Evolutionary conservation across 2,329 filamentous ascomycete species (phyloP).

Genomic region (Gremmenia infestans): DNA sequence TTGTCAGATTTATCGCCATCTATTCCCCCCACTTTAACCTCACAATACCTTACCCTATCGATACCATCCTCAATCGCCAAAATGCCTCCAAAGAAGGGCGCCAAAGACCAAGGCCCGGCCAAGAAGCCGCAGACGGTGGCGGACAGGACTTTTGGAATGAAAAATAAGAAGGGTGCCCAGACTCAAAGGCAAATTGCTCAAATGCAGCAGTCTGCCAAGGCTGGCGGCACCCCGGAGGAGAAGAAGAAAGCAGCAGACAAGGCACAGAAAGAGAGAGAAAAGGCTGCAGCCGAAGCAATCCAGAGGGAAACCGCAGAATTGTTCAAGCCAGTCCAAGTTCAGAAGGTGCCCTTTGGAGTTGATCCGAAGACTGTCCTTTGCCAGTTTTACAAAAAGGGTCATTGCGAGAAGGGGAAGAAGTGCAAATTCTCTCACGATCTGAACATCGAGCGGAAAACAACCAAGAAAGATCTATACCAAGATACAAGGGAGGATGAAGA

Average conservation of each 20-base stretch:
- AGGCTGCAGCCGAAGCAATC: constrained; percentile 82
- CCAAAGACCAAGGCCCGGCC: constrained; percentile 43
- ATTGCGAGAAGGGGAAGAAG: constrained; percentile 94
- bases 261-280: constrained; percentile 73
- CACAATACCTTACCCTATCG: background rate
- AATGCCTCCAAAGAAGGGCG: constrained; percentile 67
- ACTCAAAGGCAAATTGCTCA: constrained; percentile 89
- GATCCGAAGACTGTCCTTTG: constrained; percentile 97
- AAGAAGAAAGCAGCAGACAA: constrained; percentile 72
- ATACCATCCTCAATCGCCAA: constrained; percentile 33
- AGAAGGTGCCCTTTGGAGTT: constrained; percentile 96
- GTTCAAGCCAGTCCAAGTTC: constrained; percentile 86
- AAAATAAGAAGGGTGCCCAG: constrained; percentile 94
- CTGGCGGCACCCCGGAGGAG: constrained; percentile 76
- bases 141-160: constrained; percentile 99
- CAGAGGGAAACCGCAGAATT: constrained; percentile 75
- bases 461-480: constrained; percentile 88
- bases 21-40: background rate
- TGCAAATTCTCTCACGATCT: constrained; percentile 98
- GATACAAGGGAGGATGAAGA: constrained; percentile 72
- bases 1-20: background rate
- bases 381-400: constrained; percentile 94
- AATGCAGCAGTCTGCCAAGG: constrained; percentile 67
- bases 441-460: constrained; percentile 81
- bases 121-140: constrained; percentile 63